Conservation (phyloP, 2,329 filamentous ascomycete genomes). For the Botrytis aclada region DNA sequence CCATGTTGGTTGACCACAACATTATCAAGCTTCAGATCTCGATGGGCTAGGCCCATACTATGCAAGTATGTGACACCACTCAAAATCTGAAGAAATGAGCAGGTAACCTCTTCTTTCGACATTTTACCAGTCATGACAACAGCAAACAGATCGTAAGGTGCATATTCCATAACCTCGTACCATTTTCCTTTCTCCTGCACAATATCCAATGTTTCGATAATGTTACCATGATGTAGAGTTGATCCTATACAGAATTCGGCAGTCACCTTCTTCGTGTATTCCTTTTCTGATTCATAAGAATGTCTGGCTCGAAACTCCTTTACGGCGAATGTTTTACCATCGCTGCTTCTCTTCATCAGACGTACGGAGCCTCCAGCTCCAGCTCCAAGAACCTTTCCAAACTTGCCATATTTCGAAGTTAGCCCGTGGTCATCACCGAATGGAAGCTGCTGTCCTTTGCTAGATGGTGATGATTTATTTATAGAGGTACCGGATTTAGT, state of each 20-base stretch:
- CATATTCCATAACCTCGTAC: slow-evolving; percentile 99
- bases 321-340: slow-evolving; percentile 91
- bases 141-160: slow-evolving; percentile 91
- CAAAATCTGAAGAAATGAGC: slow-evolving; percentile 89
- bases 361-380: slow-evolving; percentile 93
- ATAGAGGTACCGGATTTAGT: slow-evolving; percentile 42
- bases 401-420: slow-evolving; percentile 88
- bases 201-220: slow-evolving; percentile 97
- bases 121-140: slow-evolving; percentile 99
- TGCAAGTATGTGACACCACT: slow-evolving; percentile 94
- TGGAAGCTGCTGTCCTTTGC: slow-evolving; percentile 64
- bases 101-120: slow-evolving; percentile 85
- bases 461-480: slow-evolving; percentile 47
- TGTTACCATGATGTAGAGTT: slow-evolving; percentile 93
- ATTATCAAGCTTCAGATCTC: slow-evolving; percentile 95
- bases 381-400: slow-evolving; percentile 89
- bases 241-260: slow-evolving; percentile 98
- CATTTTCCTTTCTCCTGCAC: slow-evolving; percentile 90
- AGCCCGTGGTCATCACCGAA: slow-evolving; percentile 94
- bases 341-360: slow-evolving; percentile 88
- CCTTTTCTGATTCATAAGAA: slow-evolving; percentile 87
- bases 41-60: slow-evolving; percentile 89
- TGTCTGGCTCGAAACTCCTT: slow-evolving; percentile 95
- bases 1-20: slow-evolving; percentile 94
- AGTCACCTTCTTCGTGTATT: slow-evolving; percentile 97